Evolutionary conservation across 148 eudicot genomes (phyloP).

Genomic region (Camellia sinensis): DNA sequence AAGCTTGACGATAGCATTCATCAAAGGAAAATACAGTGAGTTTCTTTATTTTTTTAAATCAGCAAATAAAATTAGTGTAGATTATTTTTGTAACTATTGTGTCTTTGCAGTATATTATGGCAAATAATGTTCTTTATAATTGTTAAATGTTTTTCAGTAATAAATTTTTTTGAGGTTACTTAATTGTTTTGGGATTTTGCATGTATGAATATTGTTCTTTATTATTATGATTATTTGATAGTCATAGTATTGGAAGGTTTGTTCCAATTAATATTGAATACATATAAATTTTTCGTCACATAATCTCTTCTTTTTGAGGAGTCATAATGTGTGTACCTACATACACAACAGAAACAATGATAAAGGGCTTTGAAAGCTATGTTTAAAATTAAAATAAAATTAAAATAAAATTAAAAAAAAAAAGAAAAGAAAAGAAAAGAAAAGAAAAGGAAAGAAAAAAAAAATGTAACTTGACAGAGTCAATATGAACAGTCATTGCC

Average conservation of each 20-base stretch:
- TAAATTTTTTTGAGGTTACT: too few relatives aligned
- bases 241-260: not conserved
- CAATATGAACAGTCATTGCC: not conserved
- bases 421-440: not conserved
- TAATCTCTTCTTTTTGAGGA: too few relatives aligned
- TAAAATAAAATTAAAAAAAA: too few relatives aligned
- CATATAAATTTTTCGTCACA: not conserved
- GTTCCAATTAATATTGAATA: too few relatives aligned
- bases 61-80: not conserved
- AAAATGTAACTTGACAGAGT: not conserved
- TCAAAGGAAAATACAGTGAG: not conserved
- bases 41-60: too few relatives aligned
- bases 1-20: not conserved
- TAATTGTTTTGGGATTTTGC: not conserved
- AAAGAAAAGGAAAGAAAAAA: too few relatives aligned
- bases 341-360: not conserved
- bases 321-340: too few relatives aligned
- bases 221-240: too few relatives aligned
- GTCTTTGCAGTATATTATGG: not conserved
- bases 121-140: too few relatives aligned
- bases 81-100: not conserved
- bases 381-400: too few relatives aligned
- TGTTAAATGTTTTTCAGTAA: too few relatives aligned
- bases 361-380: not conserved
- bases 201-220: not conserved